Conservation (phyloP, 495 filamentous ascomycete genomes). For the Extremus antarcticus region DNA sequence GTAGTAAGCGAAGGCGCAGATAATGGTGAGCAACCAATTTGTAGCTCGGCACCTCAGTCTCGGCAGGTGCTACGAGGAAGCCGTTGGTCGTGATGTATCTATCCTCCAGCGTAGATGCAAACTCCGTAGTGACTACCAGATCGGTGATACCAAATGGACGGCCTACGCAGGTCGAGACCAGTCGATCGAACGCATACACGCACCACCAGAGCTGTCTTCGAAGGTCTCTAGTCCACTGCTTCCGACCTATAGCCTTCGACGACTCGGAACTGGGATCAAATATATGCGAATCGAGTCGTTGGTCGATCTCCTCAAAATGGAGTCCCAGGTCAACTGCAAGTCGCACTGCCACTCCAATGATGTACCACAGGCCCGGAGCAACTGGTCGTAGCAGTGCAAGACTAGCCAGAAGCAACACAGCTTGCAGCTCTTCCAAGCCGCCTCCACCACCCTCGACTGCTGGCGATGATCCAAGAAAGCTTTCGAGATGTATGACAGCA, state of each 20-base stretch:
- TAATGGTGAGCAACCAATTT: constrained; percentile 87
- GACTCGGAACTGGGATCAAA: constrained; percentile 1
- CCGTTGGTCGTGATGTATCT: constrained; percentile 79
- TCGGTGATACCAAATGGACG: constrained; percentile 89
- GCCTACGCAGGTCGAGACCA: constrained; percentile 86
- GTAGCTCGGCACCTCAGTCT: constrained; percentile 53
- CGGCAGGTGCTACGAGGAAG: constrained; percentile 40
- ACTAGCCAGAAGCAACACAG: constrained; percentile 77
- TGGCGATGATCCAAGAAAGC: constrained; percentile 61
- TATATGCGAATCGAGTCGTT: constrained; percentile 28
- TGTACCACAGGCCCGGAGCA: constrained; percentile 92
- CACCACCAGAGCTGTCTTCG: constrained; percentile 92
- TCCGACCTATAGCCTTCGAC: constrained; percentile 44
- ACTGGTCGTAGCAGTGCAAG: constrained; percentile 87
- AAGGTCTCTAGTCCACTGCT: constrained; percentile 80
- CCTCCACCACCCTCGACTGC: constrained; percentile 52
- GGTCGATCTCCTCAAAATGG: constrained; percentile 78
- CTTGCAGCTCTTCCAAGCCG: constrained; percentile 84
- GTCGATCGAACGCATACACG: constrained; percentile 83
- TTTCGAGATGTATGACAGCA: constrained; percentile 82
- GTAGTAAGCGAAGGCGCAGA: constrained; percentile 78
- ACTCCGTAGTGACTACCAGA: constrained; percentile 84
- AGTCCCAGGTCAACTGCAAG: constrained; percentile 84
- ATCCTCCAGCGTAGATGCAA: constrained; percentile 80
- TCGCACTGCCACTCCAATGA: constrained; percentile 83